Evolutionary conservation across 768 basidiomycete genomes (phyloP).

Genomic region (Boletales sp.): DNA sequence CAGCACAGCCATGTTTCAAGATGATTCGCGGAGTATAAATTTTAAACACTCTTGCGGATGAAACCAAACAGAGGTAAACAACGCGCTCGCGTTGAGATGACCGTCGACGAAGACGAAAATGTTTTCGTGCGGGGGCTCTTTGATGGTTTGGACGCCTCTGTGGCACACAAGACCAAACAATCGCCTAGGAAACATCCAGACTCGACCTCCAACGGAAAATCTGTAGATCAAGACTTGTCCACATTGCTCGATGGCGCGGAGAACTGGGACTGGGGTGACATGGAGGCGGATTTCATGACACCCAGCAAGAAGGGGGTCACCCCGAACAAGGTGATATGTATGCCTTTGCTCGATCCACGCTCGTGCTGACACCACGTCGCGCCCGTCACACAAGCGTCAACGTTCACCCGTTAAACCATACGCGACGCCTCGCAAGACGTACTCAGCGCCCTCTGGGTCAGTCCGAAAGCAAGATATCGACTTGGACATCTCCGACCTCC

Average conservation of each 20-base stretch:
- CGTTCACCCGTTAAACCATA: constrained; percentile 19
- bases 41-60: neutral
- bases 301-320: constrained; percentile 45
- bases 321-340: constrained; percentile 15
- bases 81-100: constrained; percentile 33
- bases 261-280: constrained; percentile 66
- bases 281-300: constrained; percentile 46
- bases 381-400: constrained; percentile 11
- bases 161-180: constrained; percentile 2
- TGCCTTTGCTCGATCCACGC: neutral
- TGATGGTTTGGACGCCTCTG: constrained; percentile 45
- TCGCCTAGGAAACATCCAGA: constrained; percentile 26
- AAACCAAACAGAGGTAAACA: constrained; percentile 16
- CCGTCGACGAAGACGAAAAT: constrained; percentile 55
- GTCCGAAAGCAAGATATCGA: constrained; percentile 19
- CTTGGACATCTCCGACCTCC: constrained; percentile 44
- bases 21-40: constrained; percentile 11
- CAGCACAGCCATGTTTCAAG: constrained; percentile 4
- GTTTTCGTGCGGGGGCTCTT: constrained; percentile 57
- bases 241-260: constrained; percentile 62
- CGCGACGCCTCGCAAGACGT: constrained; percentile 7
- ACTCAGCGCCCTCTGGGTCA: constrained; percentile 6
- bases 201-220: neutral
- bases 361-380: constrained; percentile 4
- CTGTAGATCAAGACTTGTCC: constrained; percentile 41